Conservation (phyloP, 2,329 filamentous ascomycete genomes). For the Clarireedia monteithiana region DNA sequence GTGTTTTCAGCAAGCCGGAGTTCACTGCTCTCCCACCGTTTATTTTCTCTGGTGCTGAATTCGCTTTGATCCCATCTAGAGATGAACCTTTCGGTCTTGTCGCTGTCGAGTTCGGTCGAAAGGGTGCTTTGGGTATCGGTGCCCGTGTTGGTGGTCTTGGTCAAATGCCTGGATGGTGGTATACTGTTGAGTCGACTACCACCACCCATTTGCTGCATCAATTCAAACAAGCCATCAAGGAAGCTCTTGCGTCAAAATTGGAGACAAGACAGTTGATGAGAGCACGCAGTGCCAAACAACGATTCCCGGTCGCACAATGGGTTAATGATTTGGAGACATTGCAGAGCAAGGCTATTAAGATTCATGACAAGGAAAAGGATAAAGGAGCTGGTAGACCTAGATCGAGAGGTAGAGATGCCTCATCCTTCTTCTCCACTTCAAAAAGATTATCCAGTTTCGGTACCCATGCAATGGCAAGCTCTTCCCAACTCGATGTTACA, state of each 20-base stretch:
- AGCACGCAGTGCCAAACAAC: slow-evolving; percentile 55
- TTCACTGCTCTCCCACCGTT: slow-evolving; percentile 60
- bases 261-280: slow-evolving; percentile 54
- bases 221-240: slow-evolving; percentile 56
- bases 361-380: slow-evolving; percentile 6
- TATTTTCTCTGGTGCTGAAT: slow-evolving; percentile 61
- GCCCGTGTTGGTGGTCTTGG: slow-evolving; percentile 58
- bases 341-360: slow-evolving; percentile 50
- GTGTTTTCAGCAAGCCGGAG: slow-evolving; percentile 61
- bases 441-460: slow-evolving; percentile 8
- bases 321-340: slow-evolving; percentile 56
- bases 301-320: slow-evolving; percentile 62
- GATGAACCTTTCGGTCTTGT: slow-evolving; percentile 64
- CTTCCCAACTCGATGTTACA: slow-evolving; percentile 8
- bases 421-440: background rate
- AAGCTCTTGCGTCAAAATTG: slow-evolving; percentile 48
- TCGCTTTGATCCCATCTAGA: slow-evolving; percentile 59
- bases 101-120: slow-evolving; percentile 61
- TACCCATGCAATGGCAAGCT: slow-evolving; percentile 2
- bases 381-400: slow-evolving; percentile 7
- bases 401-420: slow-evolving; percentile 8
- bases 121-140: slow-evolving; percentile 59
- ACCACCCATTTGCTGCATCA: slow-evolving; percentile 56
- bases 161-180: slow-evolving; percentile 69
- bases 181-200: slow-evolving; percentile 57